phyloP scores from a whole-genome alignment of 23 red algal species.

The Gracilaria gracilis region DNA sequence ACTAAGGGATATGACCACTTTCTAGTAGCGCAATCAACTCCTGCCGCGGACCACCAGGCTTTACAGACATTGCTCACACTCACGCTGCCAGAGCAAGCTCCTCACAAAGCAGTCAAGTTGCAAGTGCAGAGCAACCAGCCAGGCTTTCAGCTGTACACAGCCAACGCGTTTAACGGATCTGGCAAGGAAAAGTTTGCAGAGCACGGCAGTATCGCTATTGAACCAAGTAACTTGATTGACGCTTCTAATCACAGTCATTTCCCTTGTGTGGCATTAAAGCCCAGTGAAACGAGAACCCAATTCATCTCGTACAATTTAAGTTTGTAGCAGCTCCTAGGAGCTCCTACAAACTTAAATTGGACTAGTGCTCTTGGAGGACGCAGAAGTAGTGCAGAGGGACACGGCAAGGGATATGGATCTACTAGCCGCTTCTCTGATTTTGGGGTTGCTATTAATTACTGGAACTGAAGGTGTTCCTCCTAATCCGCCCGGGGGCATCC shows the following conservation, averaged over 20 bases:
- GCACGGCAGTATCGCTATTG: constrained; percentile 64
- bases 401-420: background rate
- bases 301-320: constrained; percentile 59
- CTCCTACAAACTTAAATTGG: background rate
- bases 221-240: constrained; percentile 62
- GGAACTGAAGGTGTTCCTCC: background rate
- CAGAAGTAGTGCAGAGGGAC: background rate
- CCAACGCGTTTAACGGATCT: constrained; percentile 48
- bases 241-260: constrained; percentile 56
- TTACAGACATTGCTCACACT: constrained; percentile 7
- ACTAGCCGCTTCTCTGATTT: background rate
- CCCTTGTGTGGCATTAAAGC: constrained; percentile 26
- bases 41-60: background rate
- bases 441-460: background rate
- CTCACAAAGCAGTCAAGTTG: constrained; percentile 18
- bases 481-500: background rate
- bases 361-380: background rate
- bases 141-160: constrained; percentile 86
- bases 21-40: constrained; percentile 14
- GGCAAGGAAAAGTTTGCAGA: constrained; percentile 35
- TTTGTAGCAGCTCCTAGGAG: too few relatives aligned
- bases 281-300: constrained; percentile 37
- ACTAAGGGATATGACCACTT: constrained; percentile 45
- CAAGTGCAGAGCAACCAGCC: constrained; percentile 79
- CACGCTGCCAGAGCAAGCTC: background rate